These are phyloP conservation scores for Albugo candida DNA, from an alignment of 352 stramenopile genomes.

Conservation along the genomic window DNA sequence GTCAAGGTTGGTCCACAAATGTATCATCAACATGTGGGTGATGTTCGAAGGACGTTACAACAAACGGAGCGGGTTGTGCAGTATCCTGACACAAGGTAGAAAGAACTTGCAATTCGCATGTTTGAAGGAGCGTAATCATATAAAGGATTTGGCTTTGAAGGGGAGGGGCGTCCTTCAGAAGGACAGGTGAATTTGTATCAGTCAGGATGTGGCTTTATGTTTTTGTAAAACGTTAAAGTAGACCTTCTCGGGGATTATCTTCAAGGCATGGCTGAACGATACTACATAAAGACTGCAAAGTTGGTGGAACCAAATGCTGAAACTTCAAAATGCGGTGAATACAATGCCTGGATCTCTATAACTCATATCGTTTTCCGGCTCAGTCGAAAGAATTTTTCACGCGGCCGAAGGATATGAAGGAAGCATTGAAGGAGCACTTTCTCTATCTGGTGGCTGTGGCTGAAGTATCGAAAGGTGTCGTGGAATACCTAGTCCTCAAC, in stretches of 20 bases:
- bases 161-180: neutral
- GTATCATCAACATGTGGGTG: too few relatives aligned
- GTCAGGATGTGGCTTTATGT: neutral
- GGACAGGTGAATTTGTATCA: neutral
- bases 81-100: too few relatives aligned
- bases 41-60: too few relatives aligned
- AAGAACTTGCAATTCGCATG: too few relatives aligned
- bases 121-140: neutral
- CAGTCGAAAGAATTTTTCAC: neutral
- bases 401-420: neutral
- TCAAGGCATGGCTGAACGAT: slow-evolving; percentile 1
- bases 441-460: slow-evolving; percentile 1
- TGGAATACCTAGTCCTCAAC: neutral
- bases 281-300: neutral
- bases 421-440: neutral
- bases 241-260: neutral
- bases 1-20: too few relatives aligned
- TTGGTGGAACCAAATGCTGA: neutral
- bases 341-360: neutral
- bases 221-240: neutral
- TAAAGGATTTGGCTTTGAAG: neutral
- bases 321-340: neutral
- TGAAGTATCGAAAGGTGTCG: neutral
- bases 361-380: neutral
- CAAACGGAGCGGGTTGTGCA: too few relatives aligned